Base-by-base conservation (phyloP, 331 rosid species). In the Cydonia oblonga region DNA sequence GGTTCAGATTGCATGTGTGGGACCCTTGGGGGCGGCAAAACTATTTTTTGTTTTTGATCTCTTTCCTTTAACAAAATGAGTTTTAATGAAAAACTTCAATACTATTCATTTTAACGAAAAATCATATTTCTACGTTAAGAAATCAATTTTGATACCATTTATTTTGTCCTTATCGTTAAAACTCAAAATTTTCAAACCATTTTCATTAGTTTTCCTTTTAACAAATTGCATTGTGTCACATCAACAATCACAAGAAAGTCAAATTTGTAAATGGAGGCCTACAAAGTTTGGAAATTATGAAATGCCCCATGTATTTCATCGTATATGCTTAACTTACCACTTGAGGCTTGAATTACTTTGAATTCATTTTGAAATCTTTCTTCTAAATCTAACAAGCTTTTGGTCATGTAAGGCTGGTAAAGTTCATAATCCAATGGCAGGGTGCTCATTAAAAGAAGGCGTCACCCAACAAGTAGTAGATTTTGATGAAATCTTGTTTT, bases 101-200 rank as follows among this genome's bases (percentile, higher is more conserved):
- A 29, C 26, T 4, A 5, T 30, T 33, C 0, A 33, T 2, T 8
- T 33, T 33, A 33, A 33, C 1, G 0, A 33, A 33, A 33, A 35
- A 35, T 8, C 0, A 35, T 0, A 35, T 35, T 35, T 35, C 9
- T 35, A 35, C 1, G 2, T 0, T 35, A 35, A 9, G 7, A 35
- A 33, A 8, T 30, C 1, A 30, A 7, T 35, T 0, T 0, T 35
- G 0, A 3, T 9, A 2, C 1, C 7, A 9, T 35, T 35, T 28
- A 29, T 29, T 29, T 29, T 29, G 6, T 29, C 4, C 3, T 28
- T 28, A 2, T 28, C 29, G 3, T 35, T 35, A 35, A 35, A 35
- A 35, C 1, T 35, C 40, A 35, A 35, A 35, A 0, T 8, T 2
- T 35, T 35, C 3, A 9, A 9, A 0, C 0, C 0, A 35, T 35